Percentiles rank a stretch among this genome's conserved stretches.
Conservation (phyloP, 768 basidiomycete genomes). For the Rhodotorula sphaerocarpa region DNA sequence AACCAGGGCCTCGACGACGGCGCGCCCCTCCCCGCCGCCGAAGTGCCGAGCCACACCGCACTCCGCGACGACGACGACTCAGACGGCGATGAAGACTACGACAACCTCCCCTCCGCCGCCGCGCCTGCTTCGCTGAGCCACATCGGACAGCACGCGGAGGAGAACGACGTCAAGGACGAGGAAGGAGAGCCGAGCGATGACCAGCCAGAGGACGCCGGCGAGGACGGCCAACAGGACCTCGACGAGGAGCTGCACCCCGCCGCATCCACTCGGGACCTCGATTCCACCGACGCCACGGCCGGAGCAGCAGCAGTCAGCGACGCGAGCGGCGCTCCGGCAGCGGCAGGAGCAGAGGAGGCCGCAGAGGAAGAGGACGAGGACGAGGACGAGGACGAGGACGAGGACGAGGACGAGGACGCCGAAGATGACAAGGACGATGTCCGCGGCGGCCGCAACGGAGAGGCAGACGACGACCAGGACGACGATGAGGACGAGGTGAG, state of each 20-base stretch:
- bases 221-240: conserved; percentile 39
- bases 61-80: background rate
- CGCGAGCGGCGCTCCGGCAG: conserved; percentile 9
- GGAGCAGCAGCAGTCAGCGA: too few species aligned
- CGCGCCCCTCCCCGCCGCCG: background rate
- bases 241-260: conserved; percentile 42
- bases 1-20: conserved; percentile 18
- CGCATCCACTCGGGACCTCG: too few species aligned
- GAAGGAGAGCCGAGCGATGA: conserved; percentile 22
- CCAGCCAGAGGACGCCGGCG: conserved; percentile 40
- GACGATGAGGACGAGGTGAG: conserved; percentile 32
- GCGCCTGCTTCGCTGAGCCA: conserved; percentile 12
- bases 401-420: conserved; percentile 42
- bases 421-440: background rate
- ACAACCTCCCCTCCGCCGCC: background rate
- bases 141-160: conserved; percentile 33
- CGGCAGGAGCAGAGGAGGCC: conserved; percentile 40
- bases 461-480: conserved; percentile 41
- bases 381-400: conserved; percentile 15
- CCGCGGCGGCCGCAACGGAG: background rate
- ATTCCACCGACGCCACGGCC: too few species aligned
- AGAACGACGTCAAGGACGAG: conserved; percentile 37
- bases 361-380: conserved; percentile 44
- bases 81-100: background rate
- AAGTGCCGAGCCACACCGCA: conserved; percentile 15